Percentiles rank a stretch among this genome's conserved stretches.
phyloP scores from a whole-genome alignment of 352 stramenopile genomes.

The Aphanomyces invadans region DNA sequence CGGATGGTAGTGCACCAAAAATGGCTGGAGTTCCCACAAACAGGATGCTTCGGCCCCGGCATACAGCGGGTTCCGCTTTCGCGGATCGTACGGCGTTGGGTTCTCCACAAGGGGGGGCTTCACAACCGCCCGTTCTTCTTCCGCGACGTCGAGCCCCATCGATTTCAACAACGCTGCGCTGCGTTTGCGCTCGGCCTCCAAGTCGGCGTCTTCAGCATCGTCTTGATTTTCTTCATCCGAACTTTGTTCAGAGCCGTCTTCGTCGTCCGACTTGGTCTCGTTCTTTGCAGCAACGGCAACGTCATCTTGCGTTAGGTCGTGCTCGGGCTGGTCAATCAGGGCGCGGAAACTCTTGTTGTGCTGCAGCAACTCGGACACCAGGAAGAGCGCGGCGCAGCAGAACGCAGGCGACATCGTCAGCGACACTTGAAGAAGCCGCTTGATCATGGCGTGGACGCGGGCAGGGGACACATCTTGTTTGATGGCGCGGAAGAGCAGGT shows the following conservation, averaged over 20 bases:
- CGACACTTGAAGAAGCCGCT: slow-evolving; percentile 86
- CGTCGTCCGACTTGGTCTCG: slow-evolving; percentile 48
- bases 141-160: slow-evolving; percentile 36
- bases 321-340: slow-evolving; percentile 59
- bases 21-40: slow-evolving; percentile 90
- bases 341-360: slow-evolving; percentile 66
- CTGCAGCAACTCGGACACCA: slow-evolving; percentile 92
- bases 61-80: slow-evolving; percentile 84
- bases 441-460: slow-evolving; percentile 89
- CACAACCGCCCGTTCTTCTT: slow-evolving; percentile 36
- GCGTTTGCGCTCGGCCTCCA: slow-evolving; percentile 29
- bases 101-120: slow-evolving; percentile 8
- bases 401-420: slow-evolving; percentile 81
- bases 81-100: slow-evolving; percentile 54
- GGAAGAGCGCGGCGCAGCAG: slow-evolving; percentile 89
- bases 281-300: slow-evolving; percentile 29
- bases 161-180: slow-evolving; percentile 58
- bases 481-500: slow-evolving; percentile 96
- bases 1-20: slow-evolving; percentile 94
- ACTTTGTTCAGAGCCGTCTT: slow-evolving; percentile 35
- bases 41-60: slow-evolving; percentile 58
- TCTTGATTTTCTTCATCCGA: slow-evolving; percentile 36
- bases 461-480: slow-evolving; percentile 87
- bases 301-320: neutral
- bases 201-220: slow-evolving; percentile 30